These are phyloP conservation scores for Funneliformis geosporum DNA, from an alignment of 192 early-diverging fungal genomes.

Conservation along the genomic window DNA sequence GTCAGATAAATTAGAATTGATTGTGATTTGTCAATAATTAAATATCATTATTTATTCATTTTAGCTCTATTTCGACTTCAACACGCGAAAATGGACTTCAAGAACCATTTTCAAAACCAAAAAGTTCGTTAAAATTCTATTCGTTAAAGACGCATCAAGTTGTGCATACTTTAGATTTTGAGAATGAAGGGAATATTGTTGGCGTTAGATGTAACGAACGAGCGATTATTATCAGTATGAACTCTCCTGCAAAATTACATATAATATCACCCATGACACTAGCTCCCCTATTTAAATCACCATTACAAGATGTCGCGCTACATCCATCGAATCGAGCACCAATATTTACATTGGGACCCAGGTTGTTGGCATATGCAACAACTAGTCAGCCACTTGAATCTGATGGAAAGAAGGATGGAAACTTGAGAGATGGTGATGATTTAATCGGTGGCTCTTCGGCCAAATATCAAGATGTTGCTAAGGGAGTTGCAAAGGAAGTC, in stretches of 20 bases:
- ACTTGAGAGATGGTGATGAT: constrained; percentile 24
- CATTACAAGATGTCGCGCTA: constrained; percentile 55
- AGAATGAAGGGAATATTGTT: constrained; percentile 44
- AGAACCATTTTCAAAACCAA: constrained; percentile 21
- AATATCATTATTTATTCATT: not conserved
- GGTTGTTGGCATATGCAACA: constrained; percentile 73
- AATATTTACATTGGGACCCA: constrained; percentile 65
- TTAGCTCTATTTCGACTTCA: not conserved
- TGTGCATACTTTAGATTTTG: constrained; percentile 50
- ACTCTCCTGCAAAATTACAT: constrained; percentile 43
- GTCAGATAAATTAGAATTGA: not conserved
- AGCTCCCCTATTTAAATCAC: constrained; percentile 34
- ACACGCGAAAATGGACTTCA: constrained; percentile 20
- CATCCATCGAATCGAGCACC: constrained; percentile 37
- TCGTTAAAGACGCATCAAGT: constrained; percentile 57
- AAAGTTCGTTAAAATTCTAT: constrained; percentile 51
- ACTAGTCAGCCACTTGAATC: constrained; percentile 40
- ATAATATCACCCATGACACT: constrained; percentile 56
- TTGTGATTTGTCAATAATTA: not conserved
- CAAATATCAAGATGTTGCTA: constrained; percentile 48
- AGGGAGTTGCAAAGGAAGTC: constrained; percentile 78
- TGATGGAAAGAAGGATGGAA: constrained; percentile 45
- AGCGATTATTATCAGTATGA: constrained; percentile 50
- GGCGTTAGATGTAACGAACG: constrained; percentile 60
- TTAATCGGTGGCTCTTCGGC: constrained; percentile 54